Base-by-base conservation (phyloP, 306 rosid species). In the Styphnolobium japonicum region DNA sequence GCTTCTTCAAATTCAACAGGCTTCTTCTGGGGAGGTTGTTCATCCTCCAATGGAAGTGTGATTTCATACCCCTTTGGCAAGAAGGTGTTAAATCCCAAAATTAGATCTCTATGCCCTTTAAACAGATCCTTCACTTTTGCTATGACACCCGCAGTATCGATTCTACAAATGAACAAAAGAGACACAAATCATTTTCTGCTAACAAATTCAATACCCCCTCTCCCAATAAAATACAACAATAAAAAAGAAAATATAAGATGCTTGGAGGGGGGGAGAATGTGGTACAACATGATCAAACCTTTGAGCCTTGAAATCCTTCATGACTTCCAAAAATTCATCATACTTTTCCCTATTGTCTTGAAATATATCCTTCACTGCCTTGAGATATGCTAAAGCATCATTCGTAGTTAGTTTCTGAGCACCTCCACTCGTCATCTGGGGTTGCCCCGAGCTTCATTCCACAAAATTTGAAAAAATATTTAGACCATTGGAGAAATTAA, bases 1-100 rank as follows among this genome's bases (percentile, higher is more conserved):
- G 99, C 99, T 83, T 96, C 97, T 58, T 88, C 93, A 85, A 93
- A 93, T 80, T 93, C 98, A 80, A 93, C 99, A 42, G 98, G 99
- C 82, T 91, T 96, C 87, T 93, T 95, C 75, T 74, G 93, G n/a
- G 80, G 78, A 86, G 96, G 94, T 64, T 90, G 93, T 37, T 91
- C 99, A 10, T 91, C 98, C 39, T 91, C 98, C 55, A 79, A 87
- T 42, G 97, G 94, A 73, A 94, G 89, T n/a, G 90, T 87, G 78
- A 92, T 94, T 84, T 92, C 93, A 87, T 73, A 89, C 81, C 93
- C 93, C 79, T 91, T 92, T 3, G 98, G 98, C 89, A 91, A 84
- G 92, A 94, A 94, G 60, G 90, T 91, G 88, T 94, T 92, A 84
- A 94, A 92, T 63, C 97, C 98, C 83, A 92, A 91, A 40, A 94